Percentiles rank a stretch among this genome's conserved stretches.
phyloP scores from a whole-genome alignment of 352 stramenopile genomes.

The Pythium pectinolyticum region DNA sequence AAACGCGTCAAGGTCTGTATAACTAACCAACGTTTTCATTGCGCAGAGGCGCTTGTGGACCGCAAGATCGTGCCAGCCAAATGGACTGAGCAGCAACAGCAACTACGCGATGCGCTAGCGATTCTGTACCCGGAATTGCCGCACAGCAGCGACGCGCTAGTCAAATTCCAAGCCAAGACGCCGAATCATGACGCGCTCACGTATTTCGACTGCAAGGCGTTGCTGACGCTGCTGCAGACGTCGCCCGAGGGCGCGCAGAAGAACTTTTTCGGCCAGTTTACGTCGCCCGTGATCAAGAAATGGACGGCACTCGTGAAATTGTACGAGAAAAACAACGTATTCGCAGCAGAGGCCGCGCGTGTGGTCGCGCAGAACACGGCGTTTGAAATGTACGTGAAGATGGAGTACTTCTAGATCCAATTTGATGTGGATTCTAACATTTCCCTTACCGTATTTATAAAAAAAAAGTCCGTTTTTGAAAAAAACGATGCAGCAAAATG shows the following conservation, averaged over 20 bases:
- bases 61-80: slow-evolving; percentile 68
- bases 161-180: slow-evolving; percentile 48
- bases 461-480: slow-evolving; percentile 80
- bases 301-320: slow-evolving; percentile 64
- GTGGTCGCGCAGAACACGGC: slow-evolving; percentile 72
- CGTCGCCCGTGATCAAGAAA: slow-evolving; percentile 67
- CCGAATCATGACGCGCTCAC: slow-evolving; percentile 54
- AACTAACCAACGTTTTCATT: not conserved
- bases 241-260: slow-evolving; percentile 58
- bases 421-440: no score
- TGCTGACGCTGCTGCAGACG: slow-evolving; percentile 57
- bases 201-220: slow-evolving; percentile 80
- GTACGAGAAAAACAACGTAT: slow-evolving; percentile 84
- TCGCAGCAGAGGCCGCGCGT: slow-evolving; percentile 68
- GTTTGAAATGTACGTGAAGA: slow-evolving; percentile 79
- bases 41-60: slow-evolving; percentile 67
- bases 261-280: slow-evolving; percentile 85
- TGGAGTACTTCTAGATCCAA: no score
- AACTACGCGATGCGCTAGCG: slow-evolving; percentile 59
- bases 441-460: no score
- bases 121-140: slow-evolving; percentile 57
- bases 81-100: slow-evolving; percentile 67
- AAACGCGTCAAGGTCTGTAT: no score
- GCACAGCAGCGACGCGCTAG: slow-evolving; percentile 40
- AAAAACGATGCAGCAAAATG: slow-evolving; percentile 76